A percentile compares a stretch with the other conserved stretches of the same genome.
Conservation (phyloP, 495 filamentous ascomycete species). For the Thozetella sp. region DNA sequence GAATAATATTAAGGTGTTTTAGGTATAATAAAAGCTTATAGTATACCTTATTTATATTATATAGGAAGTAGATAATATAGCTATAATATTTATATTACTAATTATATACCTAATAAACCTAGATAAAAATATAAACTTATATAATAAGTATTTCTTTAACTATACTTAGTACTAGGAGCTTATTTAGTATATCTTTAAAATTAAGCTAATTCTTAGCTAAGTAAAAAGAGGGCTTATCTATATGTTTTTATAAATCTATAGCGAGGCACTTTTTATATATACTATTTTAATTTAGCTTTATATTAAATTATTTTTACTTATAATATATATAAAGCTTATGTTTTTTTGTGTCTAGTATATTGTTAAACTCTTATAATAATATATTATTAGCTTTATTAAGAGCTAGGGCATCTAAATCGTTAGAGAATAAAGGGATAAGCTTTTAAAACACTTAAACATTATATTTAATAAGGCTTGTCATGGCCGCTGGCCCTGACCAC, state of each 20-base stretch:
- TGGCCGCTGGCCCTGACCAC: no score
- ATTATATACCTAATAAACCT: no score
- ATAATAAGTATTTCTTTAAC: not conserved
- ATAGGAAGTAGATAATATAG: not conserved
- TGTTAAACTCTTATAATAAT: not conserved
- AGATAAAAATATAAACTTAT: not conserved
- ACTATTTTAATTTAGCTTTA: not conserved
- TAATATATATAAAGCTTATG: not conserved
- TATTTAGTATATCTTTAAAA: not conserved
- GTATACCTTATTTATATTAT: not conserved
- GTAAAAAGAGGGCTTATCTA: not conserved
- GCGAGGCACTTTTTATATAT: not conserved
- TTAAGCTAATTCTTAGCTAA: not conserved
- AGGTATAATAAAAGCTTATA: not conserved
- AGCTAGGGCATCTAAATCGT: no score
- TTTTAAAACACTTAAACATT: no score
- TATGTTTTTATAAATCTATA: not conserved
- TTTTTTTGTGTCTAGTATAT: not conserved
- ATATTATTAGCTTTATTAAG: not conserved
- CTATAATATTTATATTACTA: not conserved
- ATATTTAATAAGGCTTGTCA: no score
- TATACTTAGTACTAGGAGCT: no score
- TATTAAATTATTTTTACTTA: not conserved
- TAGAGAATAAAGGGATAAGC: no score
- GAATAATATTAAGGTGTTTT: not conserved